Evolutionary conservation across 352 stramenopile species (phyloP).

Genomic region (Globisporangium mamillatum): DNA sequence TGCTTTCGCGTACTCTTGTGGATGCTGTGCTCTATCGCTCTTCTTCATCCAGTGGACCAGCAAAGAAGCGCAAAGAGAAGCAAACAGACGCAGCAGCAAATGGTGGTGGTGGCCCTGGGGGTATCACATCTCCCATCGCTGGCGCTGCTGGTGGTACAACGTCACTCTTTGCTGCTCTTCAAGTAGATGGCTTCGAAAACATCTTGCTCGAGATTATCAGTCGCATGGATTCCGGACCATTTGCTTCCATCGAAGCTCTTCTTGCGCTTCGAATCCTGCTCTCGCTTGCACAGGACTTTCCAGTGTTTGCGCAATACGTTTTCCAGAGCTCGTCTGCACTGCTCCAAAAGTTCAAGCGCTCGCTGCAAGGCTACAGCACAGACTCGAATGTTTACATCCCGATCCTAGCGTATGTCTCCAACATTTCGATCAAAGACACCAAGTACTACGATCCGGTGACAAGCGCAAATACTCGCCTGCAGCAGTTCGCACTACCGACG

Average conservation of each 20-base stretch:
- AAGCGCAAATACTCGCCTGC: constrained; percentile 6
- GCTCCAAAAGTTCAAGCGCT: constrained; percentile 40
- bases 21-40: constrained; percentile 40
- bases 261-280: constrained; percentile 53
- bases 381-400: constrained; percentile 55
- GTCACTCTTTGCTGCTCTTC: constrained; percentile 3
- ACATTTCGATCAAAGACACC: constrained; percentile 53
- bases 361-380: constrained; percentile 39
- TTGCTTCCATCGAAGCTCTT: constrained; percentile 36
- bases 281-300: constrained; percentile 48
- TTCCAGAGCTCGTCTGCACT: constrained; percentile 26
- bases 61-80: constrained; percentile 40
- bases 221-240: constrained; percentile 27
- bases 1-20: constrained; percentile 34
- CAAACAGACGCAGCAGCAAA: constrained; percentile 17
- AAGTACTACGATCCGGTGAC: constrained; percentile 46
- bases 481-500: constrained; percentile 34
- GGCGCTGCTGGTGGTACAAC: not conserved
- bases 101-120: not conserved
- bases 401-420: constrained; percentile 58
- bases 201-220: constrained; percentile 57
- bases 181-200: constrained; percentile 35
- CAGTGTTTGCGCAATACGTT: constrained; percentile 50
- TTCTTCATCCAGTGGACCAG: not conserved
- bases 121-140: not conserved